These are phyloP conservation scores for Atalantia buxifolia DNA, from an alignment of 345 rosid genomes.

Conservation along the genomic window DNA sequence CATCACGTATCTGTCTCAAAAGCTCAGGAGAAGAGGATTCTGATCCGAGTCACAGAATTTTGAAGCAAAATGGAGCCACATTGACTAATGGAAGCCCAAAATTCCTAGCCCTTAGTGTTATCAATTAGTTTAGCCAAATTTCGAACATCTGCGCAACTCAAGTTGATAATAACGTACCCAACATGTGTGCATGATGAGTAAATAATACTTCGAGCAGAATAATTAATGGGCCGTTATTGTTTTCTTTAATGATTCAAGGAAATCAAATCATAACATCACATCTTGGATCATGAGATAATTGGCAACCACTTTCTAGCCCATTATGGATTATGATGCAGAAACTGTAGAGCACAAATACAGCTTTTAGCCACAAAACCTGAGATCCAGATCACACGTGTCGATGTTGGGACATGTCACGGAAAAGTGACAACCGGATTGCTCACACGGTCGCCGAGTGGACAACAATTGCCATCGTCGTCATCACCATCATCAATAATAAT, in stretches of 20 bases:
- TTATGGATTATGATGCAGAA: neutral
- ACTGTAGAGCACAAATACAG: neutral
- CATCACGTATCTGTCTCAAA: too few relatives aligned
- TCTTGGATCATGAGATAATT: constrained; percentile 8
- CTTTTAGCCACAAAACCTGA: neutral
- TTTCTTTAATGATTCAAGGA: neutral
- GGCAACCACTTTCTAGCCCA: constrained; percentile 12
- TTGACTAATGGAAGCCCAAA: neutral
- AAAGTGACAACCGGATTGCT: constrained; percentile 25
- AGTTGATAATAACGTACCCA: neutral
- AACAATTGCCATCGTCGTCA: constrained; percentile 13
- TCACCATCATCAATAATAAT: neutral
- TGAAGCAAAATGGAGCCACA: neutral
- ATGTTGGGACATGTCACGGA: constrained; percentile 28
- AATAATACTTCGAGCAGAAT: neutral
- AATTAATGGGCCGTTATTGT: neutral
- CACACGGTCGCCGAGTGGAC: constrained; percentile 31
- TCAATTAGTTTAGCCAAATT: neutral
- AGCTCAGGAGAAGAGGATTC: too few relatives aligned
- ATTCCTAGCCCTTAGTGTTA: neutral
- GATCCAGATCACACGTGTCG: constrained; percentile 17
- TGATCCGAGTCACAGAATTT: neutral
- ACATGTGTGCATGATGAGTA: neutral
- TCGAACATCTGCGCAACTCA: neutral
- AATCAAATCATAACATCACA: neutral